Conservation (phyloP, 208 protist species). For the Wallacemonas rigidus region DNA sequence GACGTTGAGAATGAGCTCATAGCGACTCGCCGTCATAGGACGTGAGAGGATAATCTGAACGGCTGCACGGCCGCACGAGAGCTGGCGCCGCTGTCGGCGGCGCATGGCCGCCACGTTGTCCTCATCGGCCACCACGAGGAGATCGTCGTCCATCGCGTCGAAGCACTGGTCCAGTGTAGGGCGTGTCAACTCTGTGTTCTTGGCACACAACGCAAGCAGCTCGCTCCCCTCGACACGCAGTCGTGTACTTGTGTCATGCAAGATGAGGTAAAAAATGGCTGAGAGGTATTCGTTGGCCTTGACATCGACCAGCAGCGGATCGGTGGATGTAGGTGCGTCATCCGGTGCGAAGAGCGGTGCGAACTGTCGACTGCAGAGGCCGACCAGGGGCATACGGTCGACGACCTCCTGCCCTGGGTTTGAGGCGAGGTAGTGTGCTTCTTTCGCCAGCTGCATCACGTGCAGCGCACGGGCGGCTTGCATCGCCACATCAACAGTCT, state of each 20-base stretch:
- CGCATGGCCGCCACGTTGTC: slow-evolving; percentile 37
- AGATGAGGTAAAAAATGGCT: slow-evolving; percentile 60
- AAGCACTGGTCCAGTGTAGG: slow-evolving; percentile 67
- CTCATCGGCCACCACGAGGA: slow-evolving; percentile 44
- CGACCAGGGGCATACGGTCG: slow-evolving; percentile 35
- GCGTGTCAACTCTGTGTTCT: slow-evolving; percentile 72
- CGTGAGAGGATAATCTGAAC: slow-evolving; percentile 65
- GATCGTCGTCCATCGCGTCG: slow-evolving; percentile 78
- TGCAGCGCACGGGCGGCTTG: slow-evolving; percentile 59
- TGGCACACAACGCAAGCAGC: slow-evolving; percentile 62
- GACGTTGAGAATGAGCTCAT: slow-evolving; percentile 47
- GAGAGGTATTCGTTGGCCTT: slow-evolving; percentile 49
- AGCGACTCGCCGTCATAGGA: slow-evolving; percentile 46
- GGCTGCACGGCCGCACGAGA: slow-evolving; percentile 69
- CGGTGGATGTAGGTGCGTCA: slow-evolving; percentile 20
- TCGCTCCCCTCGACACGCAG: slow-evolving; percentile 81
- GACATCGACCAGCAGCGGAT: slow-evolving; percentile 36
- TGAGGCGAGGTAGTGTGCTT: slow-evolving; percentile 39
- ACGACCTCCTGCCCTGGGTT: slow-evolving; percentile 19
- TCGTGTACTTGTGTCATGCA: slow-evolving; percentile 50
- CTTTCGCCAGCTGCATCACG: slow-evolving; percentile 61
- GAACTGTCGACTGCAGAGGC: slow-evolving; percentile 21
- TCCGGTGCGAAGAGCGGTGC: slow-evolving; percentile 14
- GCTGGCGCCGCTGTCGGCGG: slow-evolving; percentile 61
- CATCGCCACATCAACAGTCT: slow-evolving; percentile 40